Evolutionary conservation across 495 filamentous ascomycete species (phyloP).

Genomic region (Xylaria longipes): DNA sequence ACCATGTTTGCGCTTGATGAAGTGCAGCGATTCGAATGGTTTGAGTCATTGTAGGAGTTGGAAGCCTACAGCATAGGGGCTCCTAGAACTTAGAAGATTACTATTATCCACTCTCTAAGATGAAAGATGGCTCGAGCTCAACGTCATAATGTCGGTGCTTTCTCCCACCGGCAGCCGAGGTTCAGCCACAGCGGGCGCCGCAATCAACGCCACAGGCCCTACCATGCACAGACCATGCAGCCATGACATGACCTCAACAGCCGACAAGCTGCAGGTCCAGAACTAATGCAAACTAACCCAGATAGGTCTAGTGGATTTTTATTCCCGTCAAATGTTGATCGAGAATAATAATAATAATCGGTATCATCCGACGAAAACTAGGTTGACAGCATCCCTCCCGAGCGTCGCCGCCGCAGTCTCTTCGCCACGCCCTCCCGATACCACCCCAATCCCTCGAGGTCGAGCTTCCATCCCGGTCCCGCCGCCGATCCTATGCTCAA

Average conservation of each 20-base stretch:
- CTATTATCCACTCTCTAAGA: neutral
- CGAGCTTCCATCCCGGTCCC: constrained; percentile 3
- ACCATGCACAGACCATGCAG: too few species aligned
- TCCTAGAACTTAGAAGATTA: neutral
- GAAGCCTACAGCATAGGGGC: constrained; percentile 11
- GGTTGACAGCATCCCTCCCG: neutral
- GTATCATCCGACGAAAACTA: constrained; percentile 9
- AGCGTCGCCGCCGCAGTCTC: neutral
- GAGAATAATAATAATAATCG: constrained; percentile 16
- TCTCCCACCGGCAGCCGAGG: constrained; percentile 10
- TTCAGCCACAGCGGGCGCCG: neutral
- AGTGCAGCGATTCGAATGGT: neutral
- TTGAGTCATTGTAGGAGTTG: constrained; percentile 6
- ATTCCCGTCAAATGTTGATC: neutral
- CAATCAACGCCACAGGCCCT: constrained; percentile 1
- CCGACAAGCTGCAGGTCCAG: neutral
- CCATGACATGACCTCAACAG: too few species aligned
- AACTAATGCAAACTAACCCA: neutral
- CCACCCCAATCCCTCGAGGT: neutral
- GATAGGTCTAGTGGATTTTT: constrained; percentile 10
- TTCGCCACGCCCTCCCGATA: neutral
- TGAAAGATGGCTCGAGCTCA: constrained; percentile 30
- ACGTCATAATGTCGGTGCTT: constrained; percentile 8
- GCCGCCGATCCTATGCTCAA: constrained; percentile 6
- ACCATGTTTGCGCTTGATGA: constrained; percentile 64